Conservation (phyloP, 257 asterid species). For the Solanum phureja region DNA sequence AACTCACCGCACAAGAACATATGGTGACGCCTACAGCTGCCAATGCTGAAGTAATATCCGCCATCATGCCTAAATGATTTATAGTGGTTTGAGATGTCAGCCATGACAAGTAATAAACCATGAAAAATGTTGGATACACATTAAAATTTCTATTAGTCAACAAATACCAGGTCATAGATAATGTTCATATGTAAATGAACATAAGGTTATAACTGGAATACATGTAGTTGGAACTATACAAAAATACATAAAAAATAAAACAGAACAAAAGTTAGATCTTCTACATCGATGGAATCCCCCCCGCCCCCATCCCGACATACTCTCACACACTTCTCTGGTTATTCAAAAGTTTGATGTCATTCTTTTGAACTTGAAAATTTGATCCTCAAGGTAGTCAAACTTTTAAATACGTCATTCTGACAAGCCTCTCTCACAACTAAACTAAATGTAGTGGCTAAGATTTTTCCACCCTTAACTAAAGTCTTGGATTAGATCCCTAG, state of each 20-base stretch:
- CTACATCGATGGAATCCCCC: not conserved
- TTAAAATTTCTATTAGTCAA: not conserved
- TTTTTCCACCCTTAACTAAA: not conserved
- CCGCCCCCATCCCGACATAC: not conserved
- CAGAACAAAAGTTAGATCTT: not conserved
- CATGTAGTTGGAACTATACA: not conserved
- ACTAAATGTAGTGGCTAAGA: not conserved
- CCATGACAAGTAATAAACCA: not conserved
- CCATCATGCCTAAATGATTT: slow-evolving; percentile 69
- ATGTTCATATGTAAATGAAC: not conserved
- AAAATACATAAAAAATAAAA: not conserved
- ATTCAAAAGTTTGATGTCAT: not conserved
- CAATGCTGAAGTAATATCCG: slow-evolving; percentile 66
- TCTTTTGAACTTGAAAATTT: not conserved
- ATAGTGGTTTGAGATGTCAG: not conserved
- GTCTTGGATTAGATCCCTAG: not conserved
- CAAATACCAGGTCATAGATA: not conserved
- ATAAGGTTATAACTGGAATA: not conserved
- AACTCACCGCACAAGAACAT: slow-evolving; percentile 86
- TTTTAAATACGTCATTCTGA: not conserved
- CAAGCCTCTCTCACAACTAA: not conserved
- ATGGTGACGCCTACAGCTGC: slow-evolving; percentile 65
- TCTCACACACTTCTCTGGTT: not conserved
- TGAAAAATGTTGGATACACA: not conserved
- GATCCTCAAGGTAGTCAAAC: not conserved